Evolutionary conservation across 345 rosid species (phyloP).

Genomic region (Excoecaria cochinchinensis): DNA sequence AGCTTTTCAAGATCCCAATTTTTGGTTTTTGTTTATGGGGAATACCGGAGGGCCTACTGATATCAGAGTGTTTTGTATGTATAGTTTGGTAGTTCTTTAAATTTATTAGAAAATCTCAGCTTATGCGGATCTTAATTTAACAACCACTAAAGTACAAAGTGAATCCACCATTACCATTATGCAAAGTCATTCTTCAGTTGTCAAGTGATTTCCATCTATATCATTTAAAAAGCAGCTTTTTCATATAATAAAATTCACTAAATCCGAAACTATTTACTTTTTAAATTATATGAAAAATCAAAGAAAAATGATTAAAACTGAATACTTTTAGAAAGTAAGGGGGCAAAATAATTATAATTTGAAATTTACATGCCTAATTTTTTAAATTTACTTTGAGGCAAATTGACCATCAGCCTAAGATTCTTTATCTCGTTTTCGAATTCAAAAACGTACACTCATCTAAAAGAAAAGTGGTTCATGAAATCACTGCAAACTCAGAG

Average conservation of each 20-base stretch:
- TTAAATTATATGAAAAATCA: too few species aligned
- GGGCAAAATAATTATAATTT: too few species aligned
- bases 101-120: neutral
- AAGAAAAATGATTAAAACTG: too few species aligned
- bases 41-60: neutral
- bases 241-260: too few species aligned
- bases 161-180: too few species aligned
- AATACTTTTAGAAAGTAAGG: too few species aligned
- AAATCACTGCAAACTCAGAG: neutral
- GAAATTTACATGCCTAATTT: too few species aligned
- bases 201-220: too few species aligned
- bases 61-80: neutral
- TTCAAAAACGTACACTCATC: neutral
- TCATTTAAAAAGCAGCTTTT: too few species aligned
- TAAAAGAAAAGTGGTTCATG: neutral
- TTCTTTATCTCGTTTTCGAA: neutral
- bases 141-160: neutral
- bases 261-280: too few species aligned
- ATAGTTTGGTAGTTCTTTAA: neutral
- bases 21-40: neutral
- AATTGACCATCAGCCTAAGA: neutral
- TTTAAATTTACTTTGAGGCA: too few species aligned
- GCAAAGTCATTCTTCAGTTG: too few species aligned
- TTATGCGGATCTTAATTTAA: neutral
- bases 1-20: slow-evolving; percentile 1